Conservation (phyloP, 352 stramenopile genomes). For the Pythium volutum region DNA sequence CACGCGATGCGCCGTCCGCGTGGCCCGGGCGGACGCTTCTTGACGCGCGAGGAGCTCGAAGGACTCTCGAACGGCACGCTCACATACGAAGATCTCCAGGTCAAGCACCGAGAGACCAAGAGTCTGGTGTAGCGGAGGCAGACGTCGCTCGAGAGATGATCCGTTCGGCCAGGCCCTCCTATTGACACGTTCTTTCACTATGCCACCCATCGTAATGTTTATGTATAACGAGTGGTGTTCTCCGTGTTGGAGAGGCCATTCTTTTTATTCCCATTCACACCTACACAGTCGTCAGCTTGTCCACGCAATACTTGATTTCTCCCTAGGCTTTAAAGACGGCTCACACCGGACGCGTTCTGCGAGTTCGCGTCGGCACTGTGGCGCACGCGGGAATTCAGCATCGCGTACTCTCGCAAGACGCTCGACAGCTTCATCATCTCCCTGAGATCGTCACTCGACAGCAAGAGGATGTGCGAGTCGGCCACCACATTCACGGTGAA, state of each 20-base stretch:
- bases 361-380: constrained; percentile 1
- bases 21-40: constrained; percentile 77
- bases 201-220: constrained; percentile 19
- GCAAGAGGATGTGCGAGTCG: constrained; percentile 58
- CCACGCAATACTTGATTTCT: not conserved
- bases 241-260: constrained; percentile 6
- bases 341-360: not conserved
- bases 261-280: not conserved
- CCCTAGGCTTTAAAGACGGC: constrained; percentile 14
- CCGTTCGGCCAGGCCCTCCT: not conserved
- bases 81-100: constrained; percentile 52
- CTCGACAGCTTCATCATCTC: constrained; percentile 41
- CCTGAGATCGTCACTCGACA: constrained; percentile 61
- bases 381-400: constrained; percentile 16
- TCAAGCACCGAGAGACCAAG: constrained; percentile 31
- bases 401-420: constrained; percentile 19
- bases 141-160: not conserved
- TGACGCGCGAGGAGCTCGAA: constrained; percentile 80
- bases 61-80: constrained; percentile 65
- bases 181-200: not conserved
- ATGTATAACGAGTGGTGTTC: constrained; percentile 19
- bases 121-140: constrained; percentile 15
- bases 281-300: not conserved
- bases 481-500: constrained; percentile 58
- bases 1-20: constrained; percentile 85